These are phyloP conservation scores for Eutypa lata DNA, from an alignment of 2,329 filamentous ascomycete genomes.

Conservation along the genomic window DNA sequence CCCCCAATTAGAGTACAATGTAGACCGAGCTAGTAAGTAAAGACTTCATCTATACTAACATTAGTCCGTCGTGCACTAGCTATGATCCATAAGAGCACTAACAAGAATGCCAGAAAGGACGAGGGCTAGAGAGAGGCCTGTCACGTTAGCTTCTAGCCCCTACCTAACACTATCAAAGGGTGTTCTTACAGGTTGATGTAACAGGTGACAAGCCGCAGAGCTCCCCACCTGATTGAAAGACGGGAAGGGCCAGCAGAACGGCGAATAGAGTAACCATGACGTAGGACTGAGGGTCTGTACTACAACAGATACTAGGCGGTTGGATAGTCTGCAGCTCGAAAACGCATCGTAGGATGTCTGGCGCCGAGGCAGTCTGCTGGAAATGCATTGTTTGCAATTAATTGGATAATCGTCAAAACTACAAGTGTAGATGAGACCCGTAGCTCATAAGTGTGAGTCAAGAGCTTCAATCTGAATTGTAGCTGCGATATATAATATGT, in stretches of 20 bases:
- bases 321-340: background rate
- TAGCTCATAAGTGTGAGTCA: too few species aligned
- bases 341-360: background rate
- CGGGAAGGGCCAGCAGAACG: background rate
- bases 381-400: too few species aligned
- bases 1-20: background rate
- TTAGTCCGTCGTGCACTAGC: background rate
- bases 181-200: background rate
- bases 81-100: background rate
- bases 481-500: too few species aligned
- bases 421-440: too few species aligned
- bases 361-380: too few species aligned
- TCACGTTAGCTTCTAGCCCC: background rate
- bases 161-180: too few species aligned
- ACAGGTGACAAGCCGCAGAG: background rate
- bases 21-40: background rate
- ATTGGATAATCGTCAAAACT: too few species aligned
- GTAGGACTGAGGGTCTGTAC: background rate
- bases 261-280: background rate
- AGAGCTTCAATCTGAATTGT: too few species aligned
- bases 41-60: background rate
- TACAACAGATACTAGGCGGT: background rate
- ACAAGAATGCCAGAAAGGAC: background rate
- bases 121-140: background rate
- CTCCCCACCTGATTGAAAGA: background rate